Base-by-base conservation (phyloP, 306 rosid genomes). In the Cicer pinnatifidum region DNA sequence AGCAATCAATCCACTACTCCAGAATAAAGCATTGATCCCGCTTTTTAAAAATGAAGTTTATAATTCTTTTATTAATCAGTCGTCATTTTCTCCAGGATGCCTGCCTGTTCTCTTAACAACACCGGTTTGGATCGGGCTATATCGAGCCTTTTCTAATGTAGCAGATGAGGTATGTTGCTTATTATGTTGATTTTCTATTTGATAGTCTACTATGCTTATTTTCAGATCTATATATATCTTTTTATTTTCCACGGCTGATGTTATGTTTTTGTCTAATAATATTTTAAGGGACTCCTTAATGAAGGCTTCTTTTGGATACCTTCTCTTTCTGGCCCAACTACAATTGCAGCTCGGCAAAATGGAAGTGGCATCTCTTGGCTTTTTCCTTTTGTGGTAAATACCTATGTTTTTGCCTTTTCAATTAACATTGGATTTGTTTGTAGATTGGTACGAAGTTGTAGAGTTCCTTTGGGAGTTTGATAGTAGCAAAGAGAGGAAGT, bases 261-360 rank as follows among this genome's bases (percentile, higher is more conserved):
- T 68, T 38, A 13, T 77, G 71, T 58, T 67, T 80, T 40, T 72
- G 44, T 67, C 44, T 28, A 57, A 81, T 16, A 65, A 81, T 80
- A 19, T 75, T 19, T 19, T 60, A 81, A 95, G 99, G 99, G 99
- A 13, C 97, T 95, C 51, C 97, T 95, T 20, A 85, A 89, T 5
- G 99, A 95, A 82, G 99, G 99, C 59, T 95, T 95, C 84, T 95
- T 95, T 86, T 95, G 99, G 99, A 92, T 95, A 84, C 99, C 99
- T 76, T 91, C 97, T 61, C 89, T 95, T 77, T 93, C 99, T 77
- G 99, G 97, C 78, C 99, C 99, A 56, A 95, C 97, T 67, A 88
- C 97, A 23, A 16, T 92, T 50, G 92, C 93, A 66, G 85, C 97
- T 70, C 91, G 92, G 70, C 95, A 92, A 85, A 90, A 58, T 78